These are phyloP conservation scores for Dichotomocladium elegans DNA, from an alignment of 371 early-diverging fungal species.

Conservation along the genomic window DNA sequence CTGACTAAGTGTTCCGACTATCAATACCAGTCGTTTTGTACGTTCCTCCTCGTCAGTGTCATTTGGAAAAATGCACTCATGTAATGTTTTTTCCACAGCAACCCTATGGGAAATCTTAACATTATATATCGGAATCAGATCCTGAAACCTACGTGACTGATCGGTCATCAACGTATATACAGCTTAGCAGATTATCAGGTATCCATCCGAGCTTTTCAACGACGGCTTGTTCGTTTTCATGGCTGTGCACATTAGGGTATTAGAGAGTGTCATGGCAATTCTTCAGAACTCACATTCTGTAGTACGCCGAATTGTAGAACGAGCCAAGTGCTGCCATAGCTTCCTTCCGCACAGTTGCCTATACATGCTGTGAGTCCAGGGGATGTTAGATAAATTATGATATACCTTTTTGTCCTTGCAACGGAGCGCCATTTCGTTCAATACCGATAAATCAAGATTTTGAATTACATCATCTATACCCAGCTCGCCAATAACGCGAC, in stretches of 20 bases:
- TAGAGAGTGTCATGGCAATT: too few species aligned
- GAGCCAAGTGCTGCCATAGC: constrained; percentile 71
- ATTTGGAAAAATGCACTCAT: constrained; percentile 30
- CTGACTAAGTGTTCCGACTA: constrained; percentile 44
- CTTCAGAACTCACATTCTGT: constrained; percentile 50
- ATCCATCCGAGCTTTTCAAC: constrained; percentile 75
- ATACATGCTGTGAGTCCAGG: neutral
- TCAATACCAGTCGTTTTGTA: constrained; percentile 54
- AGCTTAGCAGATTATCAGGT: constrained; percentile 70
- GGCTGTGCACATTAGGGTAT: too few species aligned
- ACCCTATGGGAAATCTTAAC: constrained; percentile 9
- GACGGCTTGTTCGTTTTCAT: constrained; percentile 13
- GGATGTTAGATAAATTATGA: too few species aligned
- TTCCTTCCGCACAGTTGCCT: constrained; percentile 64
- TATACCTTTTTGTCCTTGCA: constrained; percentile 85
- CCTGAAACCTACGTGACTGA: constrained; percentile 58
- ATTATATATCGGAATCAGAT: neutral
- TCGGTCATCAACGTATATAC: constrained; percentile 77
- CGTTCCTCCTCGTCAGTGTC: constrained; percentile 48
- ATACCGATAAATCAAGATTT: constrained; percentile 52
- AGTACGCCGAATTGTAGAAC: constrained; percentile 68
- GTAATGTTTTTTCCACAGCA: constrained; percentile 37
- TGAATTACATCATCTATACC: constrained; percentile 51
- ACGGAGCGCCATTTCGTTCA: constrained; percentile 68
- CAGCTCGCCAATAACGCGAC: constrained; percentile 65